A percentile compares a stretch with the other conserved stretches of the same genome.
Conservation (phyloP, 257 asterid species). For the Anisodus acutangulus region DNA sequence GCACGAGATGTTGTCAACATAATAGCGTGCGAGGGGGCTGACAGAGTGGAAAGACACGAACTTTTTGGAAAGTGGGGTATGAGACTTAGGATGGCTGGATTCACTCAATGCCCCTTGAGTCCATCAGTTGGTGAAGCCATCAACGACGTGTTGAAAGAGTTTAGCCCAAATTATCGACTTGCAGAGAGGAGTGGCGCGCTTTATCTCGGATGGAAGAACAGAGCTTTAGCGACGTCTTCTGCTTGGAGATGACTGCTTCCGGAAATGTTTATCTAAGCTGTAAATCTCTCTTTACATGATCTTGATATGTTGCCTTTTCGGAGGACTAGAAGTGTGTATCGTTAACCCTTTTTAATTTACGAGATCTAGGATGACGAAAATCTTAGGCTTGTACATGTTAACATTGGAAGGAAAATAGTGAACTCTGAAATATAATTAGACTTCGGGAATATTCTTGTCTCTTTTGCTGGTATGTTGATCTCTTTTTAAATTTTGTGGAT, state of each 20-base stretch:
- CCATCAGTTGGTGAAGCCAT: slow-evolving; percentile 59
- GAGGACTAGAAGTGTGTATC: not conserved
- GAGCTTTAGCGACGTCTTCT: slow-evolving; percentile 67
- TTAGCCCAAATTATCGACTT: slow-evolving; percentile 58
- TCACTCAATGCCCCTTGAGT: slow-evolving; percentile 60
- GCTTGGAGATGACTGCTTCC: slow-evolving; percentile 69
- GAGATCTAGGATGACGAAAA: slow-evolving; percentile 10
- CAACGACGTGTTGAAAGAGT: slow-evolving; percentile 61
- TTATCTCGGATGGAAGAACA: slow-evolving; percentile 86
- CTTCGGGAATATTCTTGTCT: not conserved
- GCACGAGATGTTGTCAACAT: slow-evolving; percentile 86
- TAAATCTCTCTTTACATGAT: slow-evolving; percentile 4
- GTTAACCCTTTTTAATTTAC: not conserved
- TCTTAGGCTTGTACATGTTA: not conserved
- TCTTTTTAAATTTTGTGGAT: not conserved
- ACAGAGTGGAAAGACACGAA: slow-evolving; percentile 89
- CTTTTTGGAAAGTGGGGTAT: slow-evolving; percentile 79
- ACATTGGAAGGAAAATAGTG: slow-evolving; percentile 3
- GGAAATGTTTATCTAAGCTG: not conserved
- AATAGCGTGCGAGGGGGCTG: slow-evolving; percentile 83
- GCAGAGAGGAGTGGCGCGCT: slow-evolving; percentile 65
- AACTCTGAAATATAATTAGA: not conserved
- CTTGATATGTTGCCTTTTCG: not conserved
- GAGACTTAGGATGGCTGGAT: slow-evolving; percentile 82
- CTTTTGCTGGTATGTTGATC: not conserved